Evolutionary conservation across 2,329 filamentous ascomycete species (phyloP).

Genomic region (Diaporthe vexans): DNA sequence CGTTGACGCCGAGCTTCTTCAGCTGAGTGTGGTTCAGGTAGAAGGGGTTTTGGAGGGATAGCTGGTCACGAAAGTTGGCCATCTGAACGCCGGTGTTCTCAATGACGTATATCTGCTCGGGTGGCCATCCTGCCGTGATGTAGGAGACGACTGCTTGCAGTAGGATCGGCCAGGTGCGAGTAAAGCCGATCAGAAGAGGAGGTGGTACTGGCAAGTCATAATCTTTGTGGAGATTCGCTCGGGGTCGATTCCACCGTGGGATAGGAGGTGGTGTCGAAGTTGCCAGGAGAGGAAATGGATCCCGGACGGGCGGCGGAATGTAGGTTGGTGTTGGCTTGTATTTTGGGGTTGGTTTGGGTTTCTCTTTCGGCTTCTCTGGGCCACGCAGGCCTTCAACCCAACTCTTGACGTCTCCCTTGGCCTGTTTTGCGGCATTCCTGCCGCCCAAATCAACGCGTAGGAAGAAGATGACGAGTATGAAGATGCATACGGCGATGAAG

Average conservation of each 20-base stretch:
- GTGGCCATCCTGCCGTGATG: constrained; percentile 71
- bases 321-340: constrained; percentile 48
- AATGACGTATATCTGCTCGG: constrained; percentile 68
- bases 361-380: background rate
- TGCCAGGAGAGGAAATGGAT: constrained; percentile 59
- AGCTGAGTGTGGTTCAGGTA: constrained; percentile 67
- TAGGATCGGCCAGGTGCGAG: constrained; percentile 67
- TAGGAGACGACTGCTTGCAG: constrained; percentile 70
- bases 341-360: constrained; percentile 27
- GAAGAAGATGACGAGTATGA: constrained; percentile 28
- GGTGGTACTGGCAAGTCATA: constrained; percentile 57
- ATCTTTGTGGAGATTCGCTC: constrained; percentile 54
- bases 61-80: constrained; percentile 62
- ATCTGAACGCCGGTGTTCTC: constrained; percentile 72
- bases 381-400: constrained; percentile 4
- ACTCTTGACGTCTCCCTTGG: constrained; percentile 16
- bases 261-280: constrained; percentile 56
- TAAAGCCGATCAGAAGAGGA: constrained; percentile 72
- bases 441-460: constrained; percentile 24
- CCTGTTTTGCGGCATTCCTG: constrained; percentile 9
- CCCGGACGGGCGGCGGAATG: constrained; percentile 51
- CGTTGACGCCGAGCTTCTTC: constrained; percentile 59
- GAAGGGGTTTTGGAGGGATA: constrained; percentile 69
- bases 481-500: constrained; percentile 20
- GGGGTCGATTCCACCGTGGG: constrained; percentile 60